These are phyloP conservation scores for Fusarium sublunatum DNA, from an alignment of 2,329 filamentous ascomycete species.

Conservation along the genomic window DNA sequence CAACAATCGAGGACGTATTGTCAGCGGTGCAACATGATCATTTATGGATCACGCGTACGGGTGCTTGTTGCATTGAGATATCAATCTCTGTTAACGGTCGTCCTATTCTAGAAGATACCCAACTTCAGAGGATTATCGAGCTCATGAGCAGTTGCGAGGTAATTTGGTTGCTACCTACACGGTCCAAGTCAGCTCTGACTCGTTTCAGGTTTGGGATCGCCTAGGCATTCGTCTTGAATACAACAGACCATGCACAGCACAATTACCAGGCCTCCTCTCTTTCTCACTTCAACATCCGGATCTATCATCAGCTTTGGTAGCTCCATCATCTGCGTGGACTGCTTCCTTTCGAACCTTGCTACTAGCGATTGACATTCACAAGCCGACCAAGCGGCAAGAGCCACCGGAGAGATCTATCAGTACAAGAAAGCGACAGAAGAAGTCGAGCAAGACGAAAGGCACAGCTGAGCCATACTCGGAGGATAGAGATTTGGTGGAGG, in stretches of 20 bases:
- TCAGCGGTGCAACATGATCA: slow-evolving; percentile 36
- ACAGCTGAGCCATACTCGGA: not conserved
- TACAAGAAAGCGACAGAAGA: slow-evolving; percentile 27
- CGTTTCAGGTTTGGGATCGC: slow-evolving; percentile 48
- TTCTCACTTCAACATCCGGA: slow-evolving; percentile 55
- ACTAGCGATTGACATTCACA: slow-evolving; percentile 43
- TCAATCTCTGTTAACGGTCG: slow-evolving; percentile 40
- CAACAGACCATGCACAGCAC: slow-evolving; percentile 7
- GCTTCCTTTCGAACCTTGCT: slow-evolving; percentile 45
- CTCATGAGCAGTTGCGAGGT: slow-evolving; percentile 47
- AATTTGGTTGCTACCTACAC: not conserved
- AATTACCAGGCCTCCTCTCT: slow-evolving; percentile 35
- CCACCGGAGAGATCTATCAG: not conserved
- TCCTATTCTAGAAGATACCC: slow-evolving; percentile 18
- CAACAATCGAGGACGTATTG: slow-evolving; percentile 42
- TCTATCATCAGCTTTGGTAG: slow-evolving; percentile 47
- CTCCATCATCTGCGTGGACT: slow-evolving; percentile 43
- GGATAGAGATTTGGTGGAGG: slow-evolving; percentile 21
- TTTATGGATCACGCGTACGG: slow-evolving; percentile 51
- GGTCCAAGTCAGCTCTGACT: not conserved
- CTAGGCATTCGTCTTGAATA: slow-evolving; percentile 47
- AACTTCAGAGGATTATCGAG: slow-evolving; percentile 26
- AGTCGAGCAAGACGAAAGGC: not conserved
- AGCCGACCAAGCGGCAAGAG: not conserved
- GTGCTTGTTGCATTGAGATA: slow-evolving; percentile 47